Evolutionary conservation across 2,329 filamentous ascomycete genomes (phyloP), one percentile per base, ranked within the genome.

Genomic region (Juglanconis juglandina): DNA sequence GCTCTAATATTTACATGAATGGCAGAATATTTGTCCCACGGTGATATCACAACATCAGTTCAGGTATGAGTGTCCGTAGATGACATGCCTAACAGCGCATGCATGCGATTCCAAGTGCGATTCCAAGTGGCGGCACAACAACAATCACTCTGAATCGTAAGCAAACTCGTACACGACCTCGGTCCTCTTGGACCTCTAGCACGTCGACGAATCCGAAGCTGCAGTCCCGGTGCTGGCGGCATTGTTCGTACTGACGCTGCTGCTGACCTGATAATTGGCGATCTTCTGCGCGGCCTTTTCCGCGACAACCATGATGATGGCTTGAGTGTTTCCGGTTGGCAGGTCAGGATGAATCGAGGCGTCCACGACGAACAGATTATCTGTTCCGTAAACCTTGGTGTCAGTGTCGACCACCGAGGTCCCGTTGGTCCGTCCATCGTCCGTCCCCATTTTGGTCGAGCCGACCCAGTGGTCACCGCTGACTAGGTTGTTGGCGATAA

Each of bases 291-390:
- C 66, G 1, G 76, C 76, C 30, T 70, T 71, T 67, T 78, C 76
- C 11, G 76, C 69, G 4, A 69, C 73, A 14, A 73, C 68, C 17
- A 78, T 73, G 48, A 77, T 76, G 64, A 76, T 75, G 5, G 73
- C 67, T n/a, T 73, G 72, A 0, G 86, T 86, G 69, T 89, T 89
- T 41, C 84, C 84, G 3, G 84, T 83, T 14, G 84, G 79, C 49
- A 87, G 80, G 61, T 86, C 86, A 0, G 86, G 86, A 74, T 87
- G 86, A 67, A 88, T 85, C 55, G 79, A 80, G 3, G 81, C 85
- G 68, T 88, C 85, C 9, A 87, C 81, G 7, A 87, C 81, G 67
- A 85, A 86, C 34, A 87, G 73, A 71, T 87, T 87, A 66, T 85
- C 80, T 1, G 81, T 87, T 51, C 84, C 84, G 65, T 81, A 86